Conservation (phyloP, 129 eudicot species). For the Tagetes erecta region DNA sequence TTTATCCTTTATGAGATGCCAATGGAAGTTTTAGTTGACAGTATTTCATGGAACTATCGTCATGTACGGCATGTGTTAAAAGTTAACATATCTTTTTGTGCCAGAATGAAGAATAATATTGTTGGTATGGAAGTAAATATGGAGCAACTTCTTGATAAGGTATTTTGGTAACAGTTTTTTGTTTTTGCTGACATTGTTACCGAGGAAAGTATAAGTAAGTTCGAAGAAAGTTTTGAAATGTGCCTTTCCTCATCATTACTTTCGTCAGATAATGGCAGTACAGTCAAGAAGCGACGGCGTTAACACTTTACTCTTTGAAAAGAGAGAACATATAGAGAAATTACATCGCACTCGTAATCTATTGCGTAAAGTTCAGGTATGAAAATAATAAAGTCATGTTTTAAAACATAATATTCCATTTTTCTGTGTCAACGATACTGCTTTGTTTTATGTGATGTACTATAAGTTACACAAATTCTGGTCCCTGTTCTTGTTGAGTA, state of each 20-base stretch:
- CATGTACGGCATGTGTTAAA: conserved; percentile 13
- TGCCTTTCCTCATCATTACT: conserved; percentile 20
- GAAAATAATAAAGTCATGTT: conserved; percentile 9
- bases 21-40: conserved; percentile 7
- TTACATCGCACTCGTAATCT: conserved; percentile 93
- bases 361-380: conserved; percentile 95
- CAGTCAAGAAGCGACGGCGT: conserved; percentile 98
- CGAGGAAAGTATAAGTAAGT: conserved; percentile 20
- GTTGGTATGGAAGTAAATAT: conserved; percentile 95
- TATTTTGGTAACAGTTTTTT: conserved; percentile 22
- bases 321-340: conserved; percentile 93
- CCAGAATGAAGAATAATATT: conserved; percentile 93
- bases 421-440: background rate
- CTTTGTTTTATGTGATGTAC: conserved; percentile 24
- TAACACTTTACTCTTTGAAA: conserved; percentile 85
- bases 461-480: conserved; percentile 30
- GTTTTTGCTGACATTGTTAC: conserved; percentile 22
- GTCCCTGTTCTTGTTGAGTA: conserved; percentile 26
- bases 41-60: conserved; percentile 12
- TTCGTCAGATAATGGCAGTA: conserved; percentile 78
- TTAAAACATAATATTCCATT: conserved; percentile 7
- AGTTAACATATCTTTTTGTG: conserved; percentile 19
- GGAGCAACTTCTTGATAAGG: conserved; percentile 98
- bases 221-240: conserved; percentile 17
- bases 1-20: conserved; percentile 17